phyloP scores from a whole-genome alignment of 2,329 filamentous ascomycete genomes.

The Hypomyces rosellus region DNA sequence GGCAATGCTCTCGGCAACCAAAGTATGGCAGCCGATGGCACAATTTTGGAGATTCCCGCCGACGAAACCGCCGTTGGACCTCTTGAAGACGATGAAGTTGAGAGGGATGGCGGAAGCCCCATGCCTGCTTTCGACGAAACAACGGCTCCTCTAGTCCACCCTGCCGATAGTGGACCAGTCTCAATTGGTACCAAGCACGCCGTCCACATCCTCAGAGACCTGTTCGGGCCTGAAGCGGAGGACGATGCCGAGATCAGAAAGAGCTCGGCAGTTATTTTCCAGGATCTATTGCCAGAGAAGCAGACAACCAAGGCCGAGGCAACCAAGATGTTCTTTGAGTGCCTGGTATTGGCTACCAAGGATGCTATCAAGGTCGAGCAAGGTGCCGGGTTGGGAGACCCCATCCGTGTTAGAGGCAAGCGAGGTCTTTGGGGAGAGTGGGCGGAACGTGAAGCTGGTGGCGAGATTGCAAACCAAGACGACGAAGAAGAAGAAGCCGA shows the following conservation, averaged over 20 bases:
- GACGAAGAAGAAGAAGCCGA: conserved; percentile 30
- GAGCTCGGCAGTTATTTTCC: conserved; percentile 75
- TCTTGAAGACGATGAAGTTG: conserved; percentile 38
- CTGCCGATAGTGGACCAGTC: conserved; percentile 77
- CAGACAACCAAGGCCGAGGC: conserved; percentile 81
- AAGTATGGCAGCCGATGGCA: conserved; percentile 52
- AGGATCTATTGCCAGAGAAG: conserved; percentile 78
- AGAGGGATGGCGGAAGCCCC: conserved; percentile 37
- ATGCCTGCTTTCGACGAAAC: conserved; percentile 72
- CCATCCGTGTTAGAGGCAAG: conserved; percentile 82
- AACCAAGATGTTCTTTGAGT: conserved; percentile 99
- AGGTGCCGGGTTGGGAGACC: conserved; percentile 65
- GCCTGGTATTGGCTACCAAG: conserved; percentile 91
- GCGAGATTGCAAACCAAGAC: conserved; percentile 50
- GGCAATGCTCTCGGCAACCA: conserved; percentile 48
- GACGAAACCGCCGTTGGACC: conserved; percentile 42
- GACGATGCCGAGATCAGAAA: conserved; percentile 65
- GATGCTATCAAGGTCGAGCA: conserved; percentile 98
- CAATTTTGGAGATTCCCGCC: conserved; percentile 58
- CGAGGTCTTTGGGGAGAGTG: conserved; percentile 94
- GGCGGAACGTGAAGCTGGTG: conserved; percentile 72
- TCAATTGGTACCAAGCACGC: conserved; percentile 91
- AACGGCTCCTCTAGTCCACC: conserved; percentile 66
- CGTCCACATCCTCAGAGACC: conserved; percentile 85
- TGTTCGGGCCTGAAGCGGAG: conserved; percentile 70